Conservation (phyloP, 2,329 filamentous ascomycete species). For the Hypoxylon sp. region DNA sequence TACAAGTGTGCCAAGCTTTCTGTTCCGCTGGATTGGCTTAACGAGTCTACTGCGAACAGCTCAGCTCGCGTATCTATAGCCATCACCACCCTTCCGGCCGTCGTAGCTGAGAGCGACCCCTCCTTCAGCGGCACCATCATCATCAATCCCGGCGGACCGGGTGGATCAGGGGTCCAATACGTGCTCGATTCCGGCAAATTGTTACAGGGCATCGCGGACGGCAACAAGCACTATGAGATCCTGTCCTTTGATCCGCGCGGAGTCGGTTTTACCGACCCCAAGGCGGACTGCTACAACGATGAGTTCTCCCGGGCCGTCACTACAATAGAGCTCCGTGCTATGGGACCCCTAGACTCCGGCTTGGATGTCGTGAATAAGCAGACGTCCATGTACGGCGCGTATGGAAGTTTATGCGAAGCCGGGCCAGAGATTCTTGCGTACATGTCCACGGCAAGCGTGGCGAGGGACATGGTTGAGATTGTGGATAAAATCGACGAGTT, state of each 20-base stretch:
- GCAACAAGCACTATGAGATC: constrained; percentile 56
- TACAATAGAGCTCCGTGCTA: constrained; percentile 48
- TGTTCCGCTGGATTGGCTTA: constrained; percentile 60
- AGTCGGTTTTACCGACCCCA: constrained; percentile 55
- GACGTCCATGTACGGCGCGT: constrained; percentile 47
- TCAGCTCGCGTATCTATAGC: constrained; percentile 56
- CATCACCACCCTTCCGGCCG: constrained; percentile 58
- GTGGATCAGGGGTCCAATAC: constrained; percentile 56
- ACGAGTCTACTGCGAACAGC: constrained; percentile 48
- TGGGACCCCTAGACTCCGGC: constrained; percentile 48
- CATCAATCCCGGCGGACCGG: constrained; percentile 62
- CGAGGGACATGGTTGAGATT: constrained; percentile 60
- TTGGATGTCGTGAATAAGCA: constrained; percentile 46
- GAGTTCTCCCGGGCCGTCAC: constrained; percentile 50
- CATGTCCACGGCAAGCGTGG: constrained; percentile 57
- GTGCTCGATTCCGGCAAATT: constrained; percentile 46
- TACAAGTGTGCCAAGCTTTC: constrained; percentile 59
- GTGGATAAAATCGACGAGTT: constrained; percentile 58
- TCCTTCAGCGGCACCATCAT: constrained; percentile 60
- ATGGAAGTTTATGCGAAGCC: constrained; percentile 51
- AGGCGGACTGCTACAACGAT: constrained; percentile 57
- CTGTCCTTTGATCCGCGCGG: constrained; percentile 62
- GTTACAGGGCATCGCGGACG: constrained; percentile 51
- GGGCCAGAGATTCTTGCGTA: constrained; percentile 52
- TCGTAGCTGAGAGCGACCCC: constrained; percentile 55